A percentile compares a stretch with the other conserved stretches of the same genome.
Conservation (phyloP, 2,329 filamentous ascomycete species). For the Apiospora rasikravindrae region DNA sequence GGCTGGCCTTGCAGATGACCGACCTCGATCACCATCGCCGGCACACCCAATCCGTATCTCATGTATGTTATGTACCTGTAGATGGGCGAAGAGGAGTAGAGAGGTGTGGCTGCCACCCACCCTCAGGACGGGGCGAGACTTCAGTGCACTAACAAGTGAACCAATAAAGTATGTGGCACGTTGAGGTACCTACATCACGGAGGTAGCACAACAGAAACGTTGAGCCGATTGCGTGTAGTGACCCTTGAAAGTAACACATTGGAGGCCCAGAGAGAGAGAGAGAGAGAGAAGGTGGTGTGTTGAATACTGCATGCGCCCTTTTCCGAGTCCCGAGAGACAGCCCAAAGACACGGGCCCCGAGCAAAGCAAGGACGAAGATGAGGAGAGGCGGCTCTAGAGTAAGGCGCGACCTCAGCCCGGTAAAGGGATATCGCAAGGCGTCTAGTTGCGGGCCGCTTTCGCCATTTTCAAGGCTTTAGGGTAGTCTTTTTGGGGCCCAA, state of each 20-base stretch:
- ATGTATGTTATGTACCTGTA: neutral
- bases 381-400: neutral
- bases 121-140: neutral
- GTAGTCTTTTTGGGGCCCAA: neutral
- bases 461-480: neutral
- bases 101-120: neutral
- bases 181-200: neutral
- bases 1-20: constrained; percentile 2
- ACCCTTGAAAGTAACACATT: neutral
- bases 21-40: neutral
- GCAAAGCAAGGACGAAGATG: neutral
- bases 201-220: constrained; percentile 3
- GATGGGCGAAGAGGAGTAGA: neutral
- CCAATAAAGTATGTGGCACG: constrained; percentile 12
- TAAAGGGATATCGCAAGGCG: neutral
- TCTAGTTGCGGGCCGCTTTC: neutral
- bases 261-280: neutral
- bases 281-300: neutral
- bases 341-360: neutral
- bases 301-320: neutral
- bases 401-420: neutral
- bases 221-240: constrained; percentile 3
- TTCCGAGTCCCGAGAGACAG: constrained; percentile 14
- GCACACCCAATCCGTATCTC: neutral
- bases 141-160: neutral